A percentile compares a stretch with the other conserved stretches of the same genome.
phyloP scores from a whole-genome alignment of 495 filamentous ascomycete species.

The Articulospora tetracladia region DNA sequence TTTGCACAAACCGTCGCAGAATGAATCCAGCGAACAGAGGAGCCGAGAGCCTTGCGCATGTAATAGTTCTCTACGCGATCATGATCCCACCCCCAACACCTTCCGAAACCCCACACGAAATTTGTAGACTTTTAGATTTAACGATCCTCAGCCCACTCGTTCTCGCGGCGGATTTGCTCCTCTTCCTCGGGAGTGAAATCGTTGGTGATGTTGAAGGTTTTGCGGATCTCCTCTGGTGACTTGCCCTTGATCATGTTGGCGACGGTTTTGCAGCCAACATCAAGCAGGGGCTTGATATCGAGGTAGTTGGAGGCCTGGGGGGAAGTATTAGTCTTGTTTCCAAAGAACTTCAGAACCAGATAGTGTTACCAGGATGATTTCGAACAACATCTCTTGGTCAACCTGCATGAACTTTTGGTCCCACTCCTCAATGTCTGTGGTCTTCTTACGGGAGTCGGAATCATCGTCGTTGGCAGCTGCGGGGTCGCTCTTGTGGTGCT shows the following conservation, averaged over 20 bases:
- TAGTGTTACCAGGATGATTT: conserved; percentile 87
- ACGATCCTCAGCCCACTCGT: conserved; percentile 79
- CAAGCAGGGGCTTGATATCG: conserved; percentile 77
- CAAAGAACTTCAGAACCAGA: background rate
- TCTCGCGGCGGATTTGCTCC: conserved; percentile 79
- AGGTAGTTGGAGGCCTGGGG: conserved; percentile 68
- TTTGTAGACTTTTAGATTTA: conserved; percentile 23
- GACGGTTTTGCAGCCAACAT: conserved; percentile 81
- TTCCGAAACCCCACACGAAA: background rate
- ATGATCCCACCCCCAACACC: background rate
- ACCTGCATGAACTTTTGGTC: conserved; percentile 99
- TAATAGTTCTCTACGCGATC: background rate
- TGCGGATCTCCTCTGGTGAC: conserved; percentile 75
- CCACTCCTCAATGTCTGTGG: conserved; percentile 98
- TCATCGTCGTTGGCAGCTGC: conserved; percentile 75
- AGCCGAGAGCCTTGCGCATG: background rate
- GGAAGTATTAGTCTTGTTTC: background rate
- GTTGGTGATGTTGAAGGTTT: conserved; percentile 82
- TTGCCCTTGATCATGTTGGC: conserved; percentile 89
- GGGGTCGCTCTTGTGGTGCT: conserved; percentile 87
- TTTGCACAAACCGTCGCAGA: background rate
- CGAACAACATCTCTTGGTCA: conserved; percentile 98
- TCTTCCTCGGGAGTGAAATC: conserved; percentile 82
- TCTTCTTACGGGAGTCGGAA: conserved; percentile 93
- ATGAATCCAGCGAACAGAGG: background rate